Base-by-base conservation (phyloP, 495 filamentous ascomycete genomes). In the Trichoderma orchidacearum region DNA sequence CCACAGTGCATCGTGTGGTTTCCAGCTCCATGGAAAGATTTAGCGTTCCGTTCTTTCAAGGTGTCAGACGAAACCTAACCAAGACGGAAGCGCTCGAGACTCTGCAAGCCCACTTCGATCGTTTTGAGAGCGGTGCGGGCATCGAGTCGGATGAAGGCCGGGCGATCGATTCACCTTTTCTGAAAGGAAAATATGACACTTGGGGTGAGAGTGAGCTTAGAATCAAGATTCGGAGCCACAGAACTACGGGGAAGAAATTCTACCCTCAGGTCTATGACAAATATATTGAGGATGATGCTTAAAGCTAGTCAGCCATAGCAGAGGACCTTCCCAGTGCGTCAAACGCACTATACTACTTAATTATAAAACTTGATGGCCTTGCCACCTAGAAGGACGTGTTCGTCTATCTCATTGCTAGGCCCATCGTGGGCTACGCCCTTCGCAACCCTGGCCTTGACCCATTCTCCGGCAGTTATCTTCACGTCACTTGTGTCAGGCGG, bases 1-100 rank as follows among this genome's bases (percentile, higher is more conserved):
- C 79, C 2, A 80, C 78, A 0, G 70, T 74, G 0, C 79, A 80
- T 21, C 69, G 73, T 3, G 79, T 79, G 5, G 60, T 74, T 3
- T 59, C 65, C 0, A 61, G 62, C 3, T 55, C 55, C 13, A 17
- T 57, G 59, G 69, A 75, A 58, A 61, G 72, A 38, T 75, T 66
- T 57, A 74, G 71, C 60, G 69, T 74, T 17, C 70, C 73, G 0
- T 76, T 76, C 58, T 76, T 76, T 30, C 72, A 76, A 60, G 73
- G 73, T 23, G 69, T 76, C 13, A 64, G 69, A 36, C 53, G 68
- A 15, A 59, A 64, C 56, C 55, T 76, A 28, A 74, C 70, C 7
- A 70, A 70, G 53, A 54, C 53, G 17, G 67, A 75, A 54, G 73
- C 70, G 0, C 21, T 67, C 13, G 65, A 35, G 12, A 59, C 66